These are phyloP conservation scores for Jacaranda mimosifolia DNA, from an alignment of 257 asterid species.

Conservation along the genomic window DNA sequence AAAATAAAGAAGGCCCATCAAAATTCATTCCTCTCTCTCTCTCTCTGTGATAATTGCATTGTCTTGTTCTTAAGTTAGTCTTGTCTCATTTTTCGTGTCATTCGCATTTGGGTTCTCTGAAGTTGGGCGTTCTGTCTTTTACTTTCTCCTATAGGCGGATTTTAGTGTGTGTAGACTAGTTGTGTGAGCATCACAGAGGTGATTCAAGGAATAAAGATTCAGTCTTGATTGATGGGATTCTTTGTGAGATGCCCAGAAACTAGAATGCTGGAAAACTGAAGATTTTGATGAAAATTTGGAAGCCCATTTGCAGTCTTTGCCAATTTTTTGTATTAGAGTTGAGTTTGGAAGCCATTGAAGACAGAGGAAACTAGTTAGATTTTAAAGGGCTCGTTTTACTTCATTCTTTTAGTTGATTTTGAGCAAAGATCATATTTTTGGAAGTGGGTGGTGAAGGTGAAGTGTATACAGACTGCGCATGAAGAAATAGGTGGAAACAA, in stretches of 20 bases:
- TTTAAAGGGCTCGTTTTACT: constrained; percentile 22
- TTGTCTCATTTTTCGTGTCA: constrained; percentile 37
- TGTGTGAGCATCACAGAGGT: constrained; percentile 21
- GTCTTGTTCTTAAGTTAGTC: constrained; percentile 43
- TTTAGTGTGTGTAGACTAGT: constrained; percentile 25
- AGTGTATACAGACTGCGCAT: constrained; percentile 51
- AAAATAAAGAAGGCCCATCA: constrained; percentile 25
- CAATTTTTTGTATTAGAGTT: constrained; percentile 26
- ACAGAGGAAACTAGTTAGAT: constrained; percentile 26
- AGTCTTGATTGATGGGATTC: constrained; percentile 31
- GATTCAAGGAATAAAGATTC: constrained; percentile 26
- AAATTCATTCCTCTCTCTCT: neutral
- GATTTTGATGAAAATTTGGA: constrained; percentile 29
- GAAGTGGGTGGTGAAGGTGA: constrained; percentile 37
- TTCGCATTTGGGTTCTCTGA: constrained; percentile 33
- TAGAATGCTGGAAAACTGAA: constrained; percentile 29
- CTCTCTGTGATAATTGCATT: constrained; percentile 35
- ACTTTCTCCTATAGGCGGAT: constrained; percentile 4
- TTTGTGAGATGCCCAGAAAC: constrained; percentile 23
- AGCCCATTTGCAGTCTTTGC: constrained; percentile 35
- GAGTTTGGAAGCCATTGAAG: constrained; percentile 34
- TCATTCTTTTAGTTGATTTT: constrained; percentile 24
- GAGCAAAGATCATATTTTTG: constrained; percentile 19
- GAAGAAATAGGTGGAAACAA: constrained; percentile 69
- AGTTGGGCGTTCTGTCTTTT: constrained; percentile 15